phyloP scores from a whole-genome alignment of 1,139 yeast genomes.

The Kazachstania sp. region DNA sequence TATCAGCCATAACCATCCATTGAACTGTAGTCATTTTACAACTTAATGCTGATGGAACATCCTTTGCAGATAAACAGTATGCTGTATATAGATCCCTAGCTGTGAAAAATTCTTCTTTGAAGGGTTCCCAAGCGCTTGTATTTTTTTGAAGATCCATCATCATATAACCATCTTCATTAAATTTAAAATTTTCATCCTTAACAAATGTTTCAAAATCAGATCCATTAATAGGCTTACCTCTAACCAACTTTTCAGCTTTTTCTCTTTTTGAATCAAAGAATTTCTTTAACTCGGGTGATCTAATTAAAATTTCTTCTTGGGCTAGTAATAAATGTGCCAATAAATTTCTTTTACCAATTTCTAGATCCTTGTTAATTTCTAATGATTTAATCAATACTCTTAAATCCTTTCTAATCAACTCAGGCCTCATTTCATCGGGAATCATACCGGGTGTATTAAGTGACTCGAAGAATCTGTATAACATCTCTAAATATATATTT shows the following conservation, averaged over 20 bases:
- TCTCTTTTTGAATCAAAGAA: conserved; percentile 27
- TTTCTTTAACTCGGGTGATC: conserved; percentile 29
- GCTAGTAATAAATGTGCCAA: conserved; percentile 59
- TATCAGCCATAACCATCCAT: conserved; percentile 66
- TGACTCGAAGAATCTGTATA: conserved; percentile 53
- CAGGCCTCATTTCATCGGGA: conserved; percentile 37
- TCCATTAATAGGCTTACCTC: conserved; percentile 13
- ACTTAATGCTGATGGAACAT: conserved; percentile 51
- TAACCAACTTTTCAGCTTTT: conserved; percentile 13
- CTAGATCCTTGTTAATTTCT: conserved; percentile 47
- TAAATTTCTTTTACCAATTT: conserved; percentile 49
- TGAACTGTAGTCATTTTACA: conserved; percentile 61
- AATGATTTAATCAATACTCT: conserved; percentile 61
- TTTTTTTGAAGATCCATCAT: conserved; percentile 28
- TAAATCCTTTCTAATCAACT: conserved; percentile 61
- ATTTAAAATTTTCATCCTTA: conserved; percentile 23
- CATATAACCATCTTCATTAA: conserved; percentile 29
- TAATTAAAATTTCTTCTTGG: conserved; percentile 46
- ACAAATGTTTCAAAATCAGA: conserved; percentile 26
- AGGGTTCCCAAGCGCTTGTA: conserved; percentile 58
- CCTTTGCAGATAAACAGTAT: conserved; percentile 58
- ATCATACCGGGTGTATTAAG: conserved; percentile 35
- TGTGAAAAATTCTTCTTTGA: conserved; percentile 64
- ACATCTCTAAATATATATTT: conserved; percentile 57
- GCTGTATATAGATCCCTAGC: conserved; percentile 67